Evolutionary conservation across 805 yeast species (phyloP).

Genomic region (Ogataea paraovalis): DNA sequence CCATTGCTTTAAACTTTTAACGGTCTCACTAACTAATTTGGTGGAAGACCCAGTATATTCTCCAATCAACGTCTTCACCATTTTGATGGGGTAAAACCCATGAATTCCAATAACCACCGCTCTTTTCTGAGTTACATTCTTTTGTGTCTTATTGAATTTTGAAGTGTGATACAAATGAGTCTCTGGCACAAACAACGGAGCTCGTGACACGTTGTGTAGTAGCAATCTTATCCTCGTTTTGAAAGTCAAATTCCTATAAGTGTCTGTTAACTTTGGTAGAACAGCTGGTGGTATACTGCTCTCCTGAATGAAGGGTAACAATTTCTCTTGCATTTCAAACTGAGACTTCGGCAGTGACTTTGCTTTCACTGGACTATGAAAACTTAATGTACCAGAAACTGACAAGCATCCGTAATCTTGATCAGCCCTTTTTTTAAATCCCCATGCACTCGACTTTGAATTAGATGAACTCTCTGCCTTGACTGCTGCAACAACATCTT

Average conservation of each 20-base stretch:
- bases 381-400: conserved; percentile 28
- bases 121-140: conserved; percentile 32
- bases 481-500: conserved; percentile 23
- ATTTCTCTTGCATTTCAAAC: conserved; percentile 26
- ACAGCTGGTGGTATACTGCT: conserved; percentile 14
- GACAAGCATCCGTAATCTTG: conserved; percentile 22
- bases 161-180: conserved; percentile 28
- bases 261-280: conserved; percentile 24
- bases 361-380: conserved; percentile 24
- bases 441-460: conserved; percentile 29
- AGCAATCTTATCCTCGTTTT: conserved; percentile 25
- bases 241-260: conserved; percentile 25
- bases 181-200: conserved; percentile 15
- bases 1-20: conserved; percentile 65
- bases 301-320: conserved; percentile 3
- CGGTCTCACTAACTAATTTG: conserved; percentile 78
- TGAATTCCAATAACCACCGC: conserved; percentile 90
- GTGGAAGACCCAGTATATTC: conserved; percentile 90
- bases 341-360: conserved; percentile 26
- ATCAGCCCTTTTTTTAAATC: conserved; percentile 13
- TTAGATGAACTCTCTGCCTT: conserved; percentile 16
- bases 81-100: conserved; percentile 87
- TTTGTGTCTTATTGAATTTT: conserved; percentile 3
- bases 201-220: conserved; percentile 1
- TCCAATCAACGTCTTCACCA: conserved; percentile 80